Percentiles rank a stretch among this genome's conserved stretches.
phyloP scores from a whole-genome alignment of 2,329 filamentous ascomycete species.

The Neofusicoccum cordaticola region DNA sequence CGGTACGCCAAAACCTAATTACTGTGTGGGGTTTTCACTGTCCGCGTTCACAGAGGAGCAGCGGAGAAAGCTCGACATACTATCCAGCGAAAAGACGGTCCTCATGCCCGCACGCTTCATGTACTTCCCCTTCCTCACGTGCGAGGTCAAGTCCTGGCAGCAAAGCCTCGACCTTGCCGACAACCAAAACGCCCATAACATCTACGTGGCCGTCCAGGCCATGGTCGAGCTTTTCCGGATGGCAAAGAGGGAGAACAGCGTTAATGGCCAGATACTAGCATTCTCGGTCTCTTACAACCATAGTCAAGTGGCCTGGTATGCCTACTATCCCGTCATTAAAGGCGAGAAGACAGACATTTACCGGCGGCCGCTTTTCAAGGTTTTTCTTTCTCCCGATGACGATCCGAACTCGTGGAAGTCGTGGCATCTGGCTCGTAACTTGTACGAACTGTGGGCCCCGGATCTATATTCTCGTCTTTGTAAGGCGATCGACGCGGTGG shows the following conservation, averaged over 20 bases:
- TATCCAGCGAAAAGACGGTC: not conserved
- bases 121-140: slow-evolving; percentile 24
- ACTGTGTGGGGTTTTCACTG: not conserved
- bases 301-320: not conserved
- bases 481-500: not conserved
- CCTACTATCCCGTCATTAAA: slow-evolving; percentile 6
- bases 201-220: not conserved
- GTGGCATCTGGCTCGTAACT: not conserved
- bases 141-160: slow-evolving; percentile 22
- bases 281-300: slow-evolving; percentile 17
- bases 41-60: not conserved
- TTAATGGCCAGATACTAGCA: not conserved
- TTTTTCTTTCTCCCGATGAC: not conserved
- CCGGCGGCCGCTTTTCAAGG: not conserved
- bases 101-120: slow-evolving; percentile 21
- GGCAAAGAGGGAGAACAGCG: not conserved
- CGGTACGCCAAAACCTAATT: not conserved
- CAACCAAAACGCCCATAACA: slow-evolving; percentile 23
- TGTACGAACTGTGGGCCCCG: not conserved
- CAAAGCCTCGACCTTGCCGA: slow-evolving; percentile 22
- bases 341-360: not conserved
- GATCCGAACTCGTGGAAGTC: not conserved
- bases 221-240: not conserved
- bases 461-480: not conserved
- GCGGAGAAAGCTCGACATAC: not conserved